These are phyloP conservation scores for Dalechampia spathulata DNA, from an alignment of 441 rosid genomes.

Conservation along the genomic window DNA sequence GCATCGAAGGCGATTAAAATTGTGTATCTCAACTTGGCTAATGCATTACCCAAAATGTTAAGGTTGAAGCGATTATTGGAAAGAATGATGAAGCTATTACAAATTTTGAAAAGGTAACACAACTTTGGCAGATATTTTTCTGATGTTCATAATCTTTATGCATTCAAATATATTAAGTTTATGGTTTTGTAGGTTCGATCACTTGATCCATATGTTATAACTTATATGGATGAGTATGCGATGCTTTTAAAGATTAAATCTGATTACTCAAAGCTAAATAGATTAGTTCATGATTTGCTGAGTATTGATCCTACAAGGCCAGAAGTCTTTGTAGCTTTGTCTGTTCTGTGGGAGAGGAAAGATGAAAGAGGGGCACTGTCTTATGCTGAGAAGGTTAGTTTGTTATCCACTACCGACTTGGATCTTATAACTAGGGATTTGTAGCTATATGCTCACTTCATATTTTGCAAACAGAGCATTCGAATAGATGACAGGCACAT, in stretches of 20 bases:
- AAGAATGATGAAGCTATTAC: constrained; percentile 83
- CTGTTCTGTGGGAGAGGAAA: constrained; percentile 81
- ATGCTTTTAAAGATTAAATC: constrained; percentile 84
- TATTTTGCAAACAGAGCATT: constrained; percentile 54
- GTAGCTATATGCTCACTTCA: constrained; percentile 16
- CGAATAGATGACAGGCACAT: constrained; percentile 88
- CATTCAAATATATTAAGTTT: background rate
- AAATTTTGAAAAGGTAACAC: constrained; percentile 83
- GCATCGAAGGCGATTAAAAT: background rate
- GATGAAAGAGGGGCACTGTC: constrained; percentile 79
- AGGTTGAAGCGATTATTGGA: constrained; percentile 95
- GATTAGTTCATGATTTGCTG: constrained; percentile 85
- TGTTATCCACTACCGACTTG: constrained; percentile 3
- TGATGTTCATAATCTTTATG: constrained; percentile 7
- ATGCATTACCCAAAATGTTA: constrained; percentile 22
- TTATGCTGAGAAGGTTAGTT: constrained; percentile 89
- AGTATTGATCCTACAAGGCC: constrained; percentile 80
- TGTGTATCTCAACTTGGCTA: constrained; percentile 14
- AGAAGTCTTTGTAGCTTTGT: constrained; percentile 83
- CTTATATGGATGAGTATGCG: constrained; percentile 97
- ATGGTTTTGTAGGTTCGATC: constrained; percentile 66
- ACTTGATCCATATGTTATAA: constrained; percentile 77
- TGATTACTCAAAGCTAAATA: constrained; percentile 72
- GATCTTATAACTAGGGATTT: constrained; percentile 9
- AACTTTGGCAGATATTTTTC: constrained; percentile 8